Conservation (phyloP, 257 asterid species). For the Parsonsia alboflavescens region DNA sequence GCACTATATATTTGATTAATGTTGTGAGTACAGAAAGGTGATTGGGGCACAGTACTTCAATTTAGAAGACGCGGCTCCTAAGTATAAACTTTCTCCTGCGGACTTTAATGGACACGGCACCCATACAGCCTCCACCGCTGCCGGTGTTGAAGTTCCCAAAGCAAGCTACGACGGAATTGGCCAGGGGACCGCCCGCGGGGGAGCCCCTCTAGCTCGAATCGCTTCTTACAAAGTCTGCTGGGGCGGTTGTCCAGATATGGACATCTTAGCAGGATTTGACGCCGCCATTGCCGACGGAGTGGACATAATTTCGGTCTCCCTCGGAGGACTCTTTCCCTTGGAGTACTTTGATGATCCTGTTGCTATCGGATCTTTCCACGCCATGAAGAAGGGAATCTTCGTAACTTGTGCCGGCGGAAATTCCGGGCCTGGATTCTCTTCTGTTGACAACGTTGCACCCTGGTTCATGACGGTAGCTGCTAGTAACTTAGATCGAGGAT, state of each 20-base stretch:
- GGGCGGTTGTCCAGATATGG: conserved; percentile 39
- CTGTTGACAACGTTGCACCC: conserved; percentile 23
- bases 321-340: conserved; percentile 30
- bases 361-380: conserved; percentile 30
- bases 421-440: background rate
- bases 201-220: conserved; percentile 59
- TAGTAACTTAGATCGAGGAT: conserved; percentile 20
- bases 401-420: conserved; percentile 25
- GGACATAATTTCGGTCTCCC: conserved; percentile 58
- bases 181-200: conserved; percentile 64
- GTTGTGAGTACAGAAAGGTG: conserved; percentile 43
- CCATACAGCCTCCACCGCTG: conserved; percentile 74
- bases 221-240: conserved; percentile 72
- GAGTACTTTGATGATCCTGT: background rate
- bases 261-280: conserved; percentile 61
- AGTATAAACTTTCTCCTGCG: conserved; percentile 30
- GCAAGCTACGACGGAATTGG: conserved; percentile 50
- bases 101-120: conserved; percentile 68
- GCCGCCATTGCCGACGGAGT: conserved; percentile 69
- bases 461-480: conserved; percentile 33
- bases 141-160: conserved; percentile 37
- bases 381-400: conserved; percentile 25
- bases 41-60: conserved; percentile 67
- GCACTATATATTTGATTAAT: background rate
- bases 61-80: background rate